phyloP scores from a whole-genome alignment of 106 monocot species.

The Dioscorea dumetorum region DNA sequence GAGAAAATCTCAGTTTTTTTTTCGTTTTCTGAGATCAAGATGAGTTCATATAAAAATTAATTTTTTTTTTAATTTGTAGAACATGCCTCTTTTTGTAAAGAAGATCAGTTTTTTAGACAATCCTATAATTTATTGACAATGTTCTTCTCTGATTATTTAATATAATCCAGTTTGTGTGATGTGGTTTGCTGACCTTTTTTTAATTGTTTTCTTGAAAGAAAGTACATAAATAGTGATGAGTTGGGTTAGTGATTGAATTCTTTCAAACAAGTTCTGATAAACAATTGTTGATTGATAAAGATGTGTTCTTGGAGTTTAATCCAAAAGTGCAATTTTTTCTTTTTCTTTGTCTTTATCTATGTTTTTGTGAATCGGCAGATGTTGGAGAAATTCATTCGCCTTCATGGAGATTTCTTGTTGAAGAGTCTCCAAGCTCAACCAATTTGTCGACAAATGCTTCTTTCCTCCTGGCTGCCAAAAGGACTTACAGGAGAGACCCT shows the following conservation, averaged over 20 bases:
- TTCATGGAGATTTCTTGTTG: constrained; percentile 42
- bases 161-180: too few species aligned
- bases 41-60: too few species aligned
- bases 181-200: too few species aligned
- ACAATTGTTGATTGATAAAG: not conserved
- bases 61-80: too few species aligned
- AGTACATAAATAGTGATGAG: too few species aligned
- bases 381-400: not conserved
- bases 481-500: constrained; percentile 58
- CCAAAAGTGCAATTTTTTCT: not conserved
- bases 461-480: constrained; percentile 41
- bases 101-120: too few species aligned
- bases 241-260: too few species aligned
- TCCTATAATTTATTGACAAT: too few species aligned
- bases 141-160: too few species aligned
- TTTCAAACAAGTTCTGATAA: not conserved
- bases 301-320: not conserved
- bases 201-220: too few species aligned
- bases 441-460: constrained; percentile 25
- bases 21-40: not conserved
- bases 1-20: not conserved
- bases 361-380: not conserved
- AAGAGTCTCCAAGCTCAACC: constrained; percentile 5
- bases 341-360: not conserved
- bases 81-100: too few species aligned